Evolutionary conservation across 805 yeast species (phyloP).

Genomic region (Blastobotrys peoriensis): DNA sequence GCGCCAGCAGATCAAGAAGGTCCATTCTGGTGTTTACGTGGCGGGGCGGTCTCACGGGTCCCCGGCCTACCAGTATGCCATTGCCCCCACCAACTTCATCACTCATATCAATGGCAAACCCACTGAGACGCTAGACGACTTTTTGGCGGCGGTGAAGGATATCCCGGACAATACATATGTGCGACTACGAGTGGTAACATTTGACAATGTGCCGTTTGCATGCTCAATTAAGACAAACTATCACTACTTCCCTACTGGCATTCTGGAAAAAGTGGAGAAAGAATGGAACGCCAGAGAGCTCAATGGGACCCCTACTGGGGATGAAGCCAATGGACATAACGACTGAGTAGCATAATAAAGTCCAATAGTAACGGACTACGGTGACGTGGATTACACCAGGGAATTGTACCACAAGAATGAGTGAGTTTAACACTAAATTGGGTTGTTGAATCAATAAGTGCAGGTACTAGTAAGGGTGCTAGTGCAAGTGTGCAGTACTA

Average conservation of each 20-base stretch:
- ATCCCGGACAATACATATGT: conserved; percentile 79
- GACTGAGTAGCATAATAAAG: too few species aligned
- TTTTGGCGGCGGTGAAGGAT: conserved; percentile 56
- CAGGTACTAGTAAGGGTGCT: too few species aligned
- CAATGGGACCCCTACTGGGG: too few species aligned
- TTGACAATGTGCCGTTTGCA: conserved; percentile 83
- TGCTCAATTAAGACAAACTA: conserved; percentile 79
- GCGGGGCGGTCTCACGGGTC: conserved; percentile 72
- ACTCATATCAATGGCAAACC: conserved; percentile 80
- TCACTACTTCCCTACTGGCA: conserved; percentile 70
- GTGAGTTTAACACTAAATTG: too few species aligned
- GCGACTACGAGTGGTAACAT: conserved; percentile 72
- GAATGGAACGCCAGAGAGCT: conserved; percentile 60
- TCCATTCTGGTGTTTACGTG: conserved; percentile 82
- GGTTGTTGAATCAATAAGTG: too few species aligned
- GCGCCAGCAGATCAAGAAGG: conserved; percentile 66
- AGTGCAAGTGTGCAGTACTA: too few species aligned
- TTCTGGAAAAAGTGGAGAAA: conserved; percentile 38
- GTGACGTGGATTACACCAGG: too few species aligned
- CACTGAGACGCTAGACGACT: conserved; percentile 64
- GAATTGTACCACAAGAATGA: too few species aligned
- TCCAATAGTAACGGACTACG: too few species aligned
- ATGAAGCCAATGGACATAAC: too few species aligned
- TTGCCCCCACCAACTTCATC: conserved; percentile 74
- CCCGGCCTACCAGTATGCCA: conserved; percentile 78